Conservation (phyloP, 2,329 filamentous ascomycete species). For the Fusarium redolens region DNA sequence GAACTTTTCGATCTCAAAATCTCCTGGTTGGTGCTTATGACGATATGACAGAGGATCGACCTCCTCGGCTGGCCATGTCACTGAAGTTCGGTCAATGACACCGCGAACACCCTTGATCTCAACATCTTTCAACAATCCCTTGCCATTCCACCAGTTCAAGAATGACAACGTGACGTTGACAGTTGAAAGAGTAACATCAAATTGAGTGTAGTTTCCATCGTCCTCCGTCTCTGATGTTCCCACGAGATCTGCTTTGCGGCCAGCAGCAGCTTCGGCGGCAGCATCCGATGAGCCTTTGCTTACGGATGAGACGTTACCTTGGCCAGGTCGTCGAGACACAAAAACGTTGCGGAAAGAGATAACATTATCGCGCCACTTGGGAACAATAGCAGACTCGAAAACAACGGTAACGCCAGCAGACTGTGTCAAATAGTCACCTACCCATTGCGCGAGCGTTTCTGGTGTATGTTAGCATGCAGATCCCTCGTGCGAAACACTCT, state of each 20-base stretch:
- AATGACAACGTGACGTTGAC: conserved; percentile 98
- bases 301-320: conserved; percentile 78
- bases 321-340: conserved; percentile 89
- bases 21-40: conserved; percentile 87
- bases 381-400: conserved; percentile 97
- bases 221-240: conserved; percentile 62
- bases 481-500: background rate
- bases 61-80: conserved; percentile 72
- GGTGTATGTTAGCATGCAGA: background rate
- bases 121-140: conserved; percentile 89
- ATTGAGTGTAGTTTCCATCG: conserved; percentile 97
- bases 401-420: conserved; percentile 94
- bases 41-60: conserved; percentile 88
- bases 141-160: conserved; percentile 99
- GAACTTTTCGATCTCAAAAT: conserved; percentile 97
- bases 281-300: conserved; percentile 92
- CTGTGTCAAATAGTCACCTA: conserved; percentile 94
- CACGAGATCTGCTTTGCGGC: conserved; percentile 61
- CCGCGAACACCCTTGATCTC: conserved; percentile 94
- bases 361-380: conserved; percentile 93
- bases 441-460: conserved; percentile 93
- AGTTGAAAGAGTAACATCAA: conserved; percentile 92
- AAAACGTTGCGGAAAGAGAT: conserved; percentile 98
- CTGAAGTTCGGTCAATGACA: conserved; percentile 88
- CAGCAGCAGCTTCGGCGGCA: conserved; percentile 85